A percentile compares a stretch with the other conserved stretches of the same genome.
phyloP scores from a whole-genome alignment of 2,329 filamentous ascomycete species.

The Exserohilum turcica region DNA sequence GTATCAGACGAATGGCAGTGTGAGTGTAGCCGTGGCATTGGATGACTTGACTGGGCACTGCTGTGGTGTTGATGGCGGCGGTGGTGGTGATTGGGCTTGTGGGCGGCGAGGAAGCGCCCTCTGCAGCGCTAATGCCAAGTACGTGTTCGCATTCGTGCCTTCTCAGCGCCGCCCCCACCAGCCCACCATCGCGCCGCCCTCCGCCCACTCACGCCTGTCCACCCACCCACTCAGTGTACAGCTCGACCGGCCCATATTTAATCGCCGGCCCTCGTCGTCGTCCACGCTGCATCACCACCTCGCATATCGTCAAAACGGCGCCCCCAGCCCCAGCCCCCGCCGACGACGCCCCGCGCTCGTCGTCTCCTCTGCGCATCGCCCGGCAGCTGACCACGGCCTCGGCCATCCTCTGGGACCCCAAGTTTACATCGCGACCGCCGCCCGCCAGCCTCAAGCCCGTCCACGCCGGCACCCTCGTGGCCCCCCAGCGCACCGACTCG shows the following conservation, averaged over 20 bases:
- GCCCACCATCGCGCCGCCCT: no score
- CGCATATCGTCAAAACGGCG: conserved; percentile 16
- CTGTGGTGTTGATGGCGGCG: no score
- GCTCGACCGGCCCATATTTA: conserved; percentile 5
- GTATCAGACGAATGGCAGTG: neutral
- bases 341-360: conserved; percentile 5
- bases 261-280: neutral
- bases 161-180: no score
- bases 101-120: no score
- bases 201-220: no score
- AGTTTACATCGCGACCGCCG: conserved; percentile 53
- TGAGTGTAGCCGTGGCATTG: neutral
- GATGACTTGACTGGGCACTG: no score
- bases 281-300: neutral
- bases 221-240: no score
- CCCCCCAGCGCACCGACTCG: conserved; percentile 56
- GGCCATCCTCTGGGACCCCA: conserved; percentile 57
- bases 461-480: conserved; percentile 55
- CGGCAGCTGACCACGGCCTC: conserved; percentile 55
- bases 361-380: conserved; percentile 48
- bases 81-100: no score
- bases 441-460: conserved; percentile 54
- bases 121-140: no score
- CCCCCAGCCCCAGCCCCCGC: conserved; percentile 19
- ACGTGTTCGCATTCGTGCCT: no score